These are phyloP conservation scores for Solanum tacnaense DNA, from an alignment of 257 asterid genomes.

Conservation along the genomic window DNA sequence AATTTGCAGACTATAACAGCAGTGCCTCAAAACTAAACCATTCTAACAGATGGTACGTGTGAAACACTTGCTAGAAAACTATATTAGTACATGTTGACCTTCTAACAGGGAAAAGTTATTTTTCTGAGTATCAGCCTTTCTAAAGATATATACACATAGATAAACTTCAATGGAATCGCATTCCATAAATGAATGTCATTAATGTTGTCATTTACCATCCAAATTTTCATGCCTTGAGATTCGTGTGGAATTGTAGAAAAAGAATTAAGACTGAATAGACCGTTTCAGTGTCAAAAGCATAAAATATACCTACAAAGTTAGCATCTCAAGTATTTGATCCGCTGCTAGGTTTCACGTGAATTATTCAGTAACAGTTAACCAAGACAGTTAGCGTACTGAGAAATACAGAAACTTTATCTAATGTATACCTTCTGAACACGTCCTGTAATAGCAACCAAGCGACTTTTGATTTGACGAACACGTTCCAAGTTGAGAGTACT, in stretches of 20 bases:
- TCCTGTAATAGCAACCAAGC: constrained; percentile 90
- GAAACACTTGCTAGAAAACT: not conserved
- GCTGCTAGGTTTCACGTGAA: not conserved
- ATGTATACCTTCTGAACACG: constrained; percentile 85
- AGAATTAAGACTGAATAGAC: not conserved
- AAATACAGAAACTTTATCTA: not conserved
- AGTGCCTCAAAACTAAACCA: not conserved
- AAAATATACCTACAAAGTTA: not conserved
- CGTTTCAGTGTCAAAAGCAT: not conserved
- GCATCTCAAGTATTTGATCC: not conserved
- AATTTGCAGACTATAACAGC: not conserved
- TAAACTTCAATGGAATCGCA: not conserved
- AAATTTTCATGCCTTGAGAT: not conserved
- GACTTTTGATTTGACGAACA: constrained; percentile 90
- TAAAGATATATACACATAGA: not conserved
- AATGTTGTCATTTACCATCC: not conserved
- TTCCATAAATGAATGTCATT: not conserved
- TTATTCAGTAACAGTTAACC: not conserved
- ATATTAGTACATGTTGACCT: not conserved
- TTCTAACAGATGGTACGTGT: not conserved
- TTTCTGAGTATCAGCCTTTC: not conserved
- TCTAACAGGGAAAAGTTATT: too few species aligned
- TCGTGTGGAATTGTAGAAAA: not conserved
- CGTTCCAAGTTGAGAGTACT: constrained; percentile 97
- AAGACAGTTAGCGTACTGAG: not conserved